Evolutionary conservation across 2,329 filamentous ascomycete genomes (phyloP).

Genomic region (Ceratocystis huliohia): DNA sequence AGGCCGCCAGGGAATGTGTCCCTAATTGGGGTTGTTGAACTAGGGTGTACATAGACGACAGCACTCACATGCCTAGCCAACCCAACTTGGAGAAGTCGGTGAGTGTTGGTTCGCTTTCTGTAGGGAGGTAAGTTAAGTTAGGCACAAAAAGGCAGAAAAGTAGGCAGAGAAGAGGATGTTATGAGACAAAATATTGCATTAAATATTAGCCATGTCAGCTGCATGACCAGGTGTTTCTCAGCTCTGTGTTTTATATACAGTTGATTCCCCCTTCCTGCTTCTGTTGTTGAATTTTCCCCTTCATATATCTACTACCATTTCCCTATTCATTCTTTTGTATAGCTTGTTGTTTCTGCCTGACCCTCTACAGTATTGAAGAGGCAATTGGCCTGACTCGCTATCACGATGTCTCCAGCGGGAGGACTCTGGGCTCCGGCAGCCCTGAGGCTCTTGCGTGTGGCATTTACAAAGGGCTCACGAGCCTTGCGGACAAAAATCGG

Average conservation of each 20-base stretch:
- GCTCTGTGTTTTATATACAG: slow-evolving; percentile 16
- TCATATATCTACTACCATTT: slow-evolving; percentile 3
- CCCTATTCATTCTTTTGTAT: slow-evolving; percentile 9
- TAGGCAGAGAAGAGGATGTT: background rate
- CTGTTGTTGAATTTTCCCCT: background rate
- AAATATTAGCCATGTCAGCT: slow-evolving; percentile 15
- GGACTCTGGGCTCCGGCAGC: slow-evolving; percentile 45
- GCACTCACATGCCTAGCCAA: slow-evolving; percentile 11
- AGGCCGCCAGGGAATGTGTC: slow-evolving; percentile 14
- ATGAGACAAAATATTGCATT: slow-evolving; percentile 2
- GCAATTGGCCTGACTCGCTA: slow-evolving; percentile 9
- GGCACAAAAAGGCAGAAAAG: slow-evolving; percentile 9
- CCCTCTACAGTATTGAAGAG: slow-evolving; percentile 9
- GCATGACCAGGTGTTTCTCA: slow-evolving; percentile 15
- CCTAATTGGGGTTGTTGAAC: slow-evolving; percentile 2
- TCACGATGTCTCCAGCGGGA: slow-evolving; percentile 42
- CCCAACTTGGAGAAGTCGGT: slow-evolving; percentile 13
- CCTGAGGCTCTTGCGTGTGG: slow-evolving; percentile 42
- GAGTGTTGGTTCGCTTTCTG: slow-evolving; percentile 13
- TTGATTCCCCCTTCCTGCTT: background rate
- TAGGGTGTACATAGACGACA: background rate
- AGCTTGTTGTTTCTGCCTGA: slow-evolving; percentile 12
- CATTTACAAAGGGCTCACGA: slow-evolving; percentile 39
- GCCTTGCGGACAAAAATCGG: slow-evolving; percentile 40
- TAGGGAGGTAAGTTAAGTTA: slow-evolving; percentile 5